Conservation (phyloP, 768 basidiomycete species). For the Thelephora aurantiotincta region DNA sequence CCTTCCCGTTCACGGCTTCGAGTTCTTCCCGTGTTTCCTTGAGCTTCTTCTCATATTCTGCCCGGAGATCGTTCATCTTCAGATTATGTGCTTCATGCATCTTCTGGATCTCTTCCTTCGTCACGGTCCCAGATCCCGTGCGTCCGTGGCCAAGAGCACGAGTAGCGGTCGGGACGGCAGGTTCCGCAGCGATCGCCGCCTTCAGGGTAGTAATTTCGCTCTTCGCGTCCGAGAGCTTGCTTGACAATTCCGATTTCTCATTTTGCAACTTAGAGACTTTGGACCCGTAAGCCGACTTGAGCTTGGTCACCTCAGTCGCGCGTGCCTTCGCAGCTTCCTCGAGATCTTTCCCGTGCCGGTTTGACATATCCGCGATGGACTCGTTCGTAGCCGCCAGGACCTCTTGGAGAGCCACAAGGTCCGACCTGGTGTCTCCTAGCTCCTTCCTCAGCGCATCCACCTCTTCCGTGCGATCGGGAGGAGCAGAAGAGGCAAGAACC, state of each 20-base stretch:
- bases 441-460: constrained; percentile 45
- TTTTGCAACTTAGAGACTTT: constrained; percentile 40
- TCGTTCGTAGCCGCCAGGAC: constrained; percentile 55
- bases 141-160: constrained; percentile 39
- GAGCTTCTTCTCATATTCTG: constrained; percentile 45
- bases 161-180: constrained; percentile 22
- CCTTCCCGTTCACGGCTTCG: constrained; percentile 31
- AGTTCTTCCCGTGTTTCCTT: constrained; percentile 42
- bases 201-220: constrained; percentile 58
- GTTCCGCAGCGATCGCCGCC: constrained; percentile 37
- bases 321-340: constrained; percentile 60
- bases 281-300: constrained; percentile 43
- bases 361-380: constrained; percentile 55
- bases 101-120: constrained; percentile 64
- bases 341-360: constrained; percentile 57
- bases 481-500: constrained; percentile 17
- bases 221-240: constrained; percentile 59
- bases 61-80: constrained; percentile 62
- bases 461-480: constrained; percentile 26
- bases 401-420: constrained; percentile 49
- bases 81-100: constrained; percentile 78
- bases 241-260: constrained; percentile 49
- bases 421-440: constrained; percentile 50
- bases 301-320: constrained; percentile 54
- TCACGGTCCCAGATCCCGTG: constrained; percentile 32